Conservation (phyloP, 352 stramenopile genomes). For the Phytophthora megakarya region DNA sequence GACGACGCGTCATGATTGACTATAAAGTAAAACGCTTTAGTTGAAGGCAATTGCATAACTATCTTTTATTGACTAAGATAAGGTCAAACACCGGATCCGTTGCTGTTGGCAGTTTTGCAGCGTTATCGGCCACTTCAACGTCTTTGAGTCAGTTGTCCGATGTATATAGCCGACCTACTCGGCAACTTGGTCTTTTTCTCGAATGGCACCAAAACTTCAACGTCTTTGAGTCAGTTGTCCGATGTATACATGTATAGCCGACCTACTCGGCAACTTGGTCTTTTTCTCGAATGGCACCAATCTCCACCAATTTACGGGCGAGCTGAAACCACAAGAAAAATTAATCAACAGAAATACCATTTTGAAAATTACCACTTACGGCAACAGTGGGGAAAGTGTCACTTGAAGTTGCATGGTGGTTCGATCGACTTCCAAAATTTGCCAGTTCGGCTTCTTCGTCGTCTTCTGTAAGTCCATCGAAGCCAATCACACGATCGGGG, state of each 20-base stretch:
- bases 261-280: constrained; percentile 32
- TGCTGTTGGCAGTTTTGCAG: constrained; percentile 1
- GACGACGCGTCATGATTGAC: background rate
- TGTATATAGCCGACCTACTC: too few species aligned
- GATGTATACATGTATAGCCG: too few species aligned
- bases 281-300: constrained; percentile 58
- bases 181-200: constrained; percentile 42
- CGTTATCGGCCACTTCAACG: background rate
- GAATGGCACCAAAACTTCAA: constrained; percentile 52
- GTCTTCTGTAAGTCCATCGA: constrained; percentile 92
- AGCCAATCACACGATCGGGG: constrained; percentile 89
- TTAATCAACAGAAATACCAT: background rate
- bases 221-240: background rate
- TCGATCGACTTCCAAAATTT: constrained; percentile 47
- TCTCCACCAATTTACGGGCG: constrained; percentile 58
- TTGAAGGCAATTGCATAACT: too few species aligned
- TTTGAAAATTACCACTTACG: constrained; percentile 34
- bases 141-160: constrained; percentile 1
- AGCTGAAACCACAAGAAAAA: constrained; percentile 42
- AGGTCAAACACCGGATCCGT: constrained; percentile 3
- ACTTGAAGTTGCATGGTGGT: constrained; percentile 46
- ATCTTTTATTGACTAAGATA: constrained; percentile 25
- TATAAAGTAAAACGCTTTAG: too few species aligned
- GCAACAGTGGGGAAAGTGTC: constrained; percentile 69
- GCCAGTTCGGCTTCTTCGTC: constrained; percentile 58